Evolutionary conservation across 2,329 filamentous ascomycete species (phyloP), one percentile per base, ranked within the genome.

Genomic region (Calonectria ilicicola): DNA sequence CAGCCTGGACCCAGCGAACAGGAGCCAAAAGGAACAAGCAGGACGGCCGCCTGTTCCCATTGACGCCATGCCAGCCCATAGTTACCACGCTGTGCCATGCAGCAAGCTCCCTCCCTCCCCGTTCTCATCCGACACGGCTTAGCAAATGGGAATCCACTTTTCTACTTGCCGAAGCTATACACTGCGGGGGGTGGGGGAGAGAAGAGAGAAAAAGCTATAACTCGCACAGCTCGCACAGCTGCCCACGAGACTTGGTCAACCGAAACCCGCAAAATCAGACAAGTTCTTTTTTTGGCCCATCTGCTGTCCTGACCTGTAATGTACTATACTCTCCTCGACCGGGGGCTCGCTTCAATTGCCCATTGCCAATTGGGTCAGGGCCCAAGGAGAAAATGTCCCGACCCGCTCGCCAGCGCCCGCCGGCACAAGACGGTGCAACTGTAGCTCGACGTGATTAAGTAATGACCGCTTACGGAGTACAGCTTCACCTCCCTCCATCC

Each of bases 111-210:
- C n/a, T n/a, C n/a, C n/a, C 29, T 32, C 29, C 53, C 53, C 53
- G 32, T 40, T 60, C 32, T 60, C 35, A 6, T 60, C 53, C 53
- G 53, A 60, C 35, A 9, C 53, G 21, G 23, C 53, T 60, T 79
- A 79, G 77, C 77, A 72, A 79, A 77, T 72, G 66, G 21, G 35
- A 69, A 73, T 74, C 76, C 77, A 78, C 77, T 65, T 65, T 72
- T 72, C 51, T 56, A 38, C 65, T 68, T 60, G 38, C 62, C 44
- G 53, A 60, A 60, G 53, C 53, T 60, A 60, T 60, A 60, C 53
- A 26, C 32, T 40, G 53, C 53, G 53, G 53, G 53, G 53, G 53
- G 53, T 60, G 53, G 53, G 53, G 53, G 53, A 60, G 53, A 40
- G n/a, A 60, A 60, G 53, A 60, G 53, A 35, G 15, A 60, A 60